phyloP scores from a whole-genome alignment of 345 rosid genomes.

The Camelina neglecta region DNA sequence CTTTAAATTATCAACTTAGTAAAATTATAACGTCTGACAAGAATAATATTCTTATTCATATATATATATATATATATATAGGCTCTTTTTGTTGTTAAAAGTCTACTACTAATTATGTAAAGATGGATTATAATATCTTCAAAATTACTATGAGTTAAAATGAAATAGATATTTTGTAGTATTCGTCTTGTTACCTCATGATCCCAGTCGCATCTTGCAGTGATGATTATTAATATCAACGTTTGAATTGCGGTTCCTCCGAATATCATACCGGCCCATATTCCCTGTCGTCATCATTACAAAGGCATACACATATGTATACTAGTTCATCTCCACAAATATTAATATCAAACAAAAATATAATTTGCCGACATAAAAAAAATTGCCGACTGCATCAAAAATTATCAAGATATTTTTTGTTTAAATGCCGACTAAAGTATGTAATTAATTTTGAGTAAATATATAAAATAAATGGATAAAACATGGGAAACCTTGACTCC shows the following conservation, averaged over 20 bases:
- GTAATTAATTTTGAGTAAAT: too few relatives aligned
- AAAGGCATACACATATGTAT: background rate
- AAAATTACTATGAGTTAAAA: background rate
- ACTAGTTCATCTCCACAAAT: background rate
- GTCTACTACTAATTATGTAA: too few relatives aligned
- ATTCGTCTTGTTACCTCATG: constrained; percentile 50
- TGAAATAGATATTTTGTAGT: background rate
- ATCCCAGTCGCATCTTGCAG: constrained; percentile 56
- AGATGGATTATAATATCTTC: too few relatives aligned
- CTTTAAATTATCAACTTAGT: too few relatives aligned
- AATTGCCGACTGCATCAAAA: background rate
- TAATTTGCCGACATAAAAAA: background rate
- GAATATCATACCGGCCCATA: constrained; percentile 81
- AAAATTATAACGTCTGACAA: too few relatives aligned
- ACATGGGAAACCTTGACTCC: constrained; percentile 52
- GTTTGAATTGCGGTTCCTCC: constrained; percentile 71
- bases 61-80: too few relatives aligned
- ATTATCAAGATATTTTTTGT: too few relatives aligned
- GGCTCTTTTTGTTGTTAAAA: too few relatives aligned
- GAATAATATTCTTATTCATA: too few relatives aligned
- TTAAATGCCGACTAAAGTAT: too few relatives aligned
- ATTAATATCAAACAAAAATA: background rate
- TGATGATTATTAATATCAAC: constrained; percentile 51
- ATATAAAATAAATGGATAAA: background rate
- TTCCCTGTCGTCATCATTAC: constrained; percentile 47